phyloP scores from a whole-genome alignment of 352 stramenopile genomes.

The Pythium guiyangense region DNA sequence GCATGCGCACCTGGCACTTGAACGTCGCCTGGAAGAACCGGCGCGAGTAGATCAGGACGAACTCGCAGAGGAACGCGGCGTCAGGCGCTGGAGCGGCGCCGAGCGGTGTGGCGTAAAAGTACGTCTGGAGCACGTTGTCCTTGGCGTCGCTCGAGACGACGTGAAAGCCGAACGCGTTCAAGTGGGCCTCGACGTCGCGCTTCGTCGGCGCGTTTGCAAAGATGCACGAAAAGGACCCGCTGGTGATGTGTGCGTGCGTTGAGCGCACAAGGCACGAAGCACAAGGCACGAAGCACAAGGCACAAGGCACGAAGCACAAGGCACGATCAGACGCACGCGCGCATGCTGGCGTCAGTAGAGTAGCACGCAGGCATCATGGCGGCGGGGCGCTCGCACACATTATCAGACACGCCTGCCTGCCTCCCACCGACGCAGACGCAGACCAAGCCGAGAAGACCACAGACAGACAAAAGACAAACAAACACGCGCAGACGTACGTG shows the following conservation, averaged over 20 bases:
- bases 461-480: no score
- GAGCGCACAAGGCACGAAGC: not conserved
- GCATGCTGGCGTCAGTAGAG: conserved; percentile 5
- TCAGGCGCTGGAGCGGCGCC: conserved; percentile 18
- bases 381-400: not conserved
- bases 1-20: conserved; percentile 56
- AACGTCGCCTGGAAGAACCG: conserved; percentile 81
- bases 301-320: not conserved
- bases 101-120: conserved; percentile 61
- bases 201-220: conserved; percentile 51
- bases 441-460: no score
- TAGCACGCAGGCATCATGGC: conserved; percentile 8
- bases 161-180: conserved; percentile 46
- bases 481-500: conserved; percentile 30
- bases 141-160: conserved; percentile 47
- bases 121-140: conserved; percentile 57
- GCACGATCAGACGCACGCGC: not conserved
- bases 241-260: conserved; percentile 15
- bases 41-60: conserved; percentile 63
- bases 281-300: no score
- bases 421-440: no score
- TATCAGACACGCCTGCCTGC: conserved; percentile 5
- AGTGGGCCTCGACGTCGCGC: conserved; percentile 37
- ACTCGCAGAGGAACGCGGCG: conserved; percentile 65
- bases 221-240: conserved; percentile 69